Conservation (phyloP, 2,329 filamentous ascomycete species). For the Neurospora sp. region DNA sequence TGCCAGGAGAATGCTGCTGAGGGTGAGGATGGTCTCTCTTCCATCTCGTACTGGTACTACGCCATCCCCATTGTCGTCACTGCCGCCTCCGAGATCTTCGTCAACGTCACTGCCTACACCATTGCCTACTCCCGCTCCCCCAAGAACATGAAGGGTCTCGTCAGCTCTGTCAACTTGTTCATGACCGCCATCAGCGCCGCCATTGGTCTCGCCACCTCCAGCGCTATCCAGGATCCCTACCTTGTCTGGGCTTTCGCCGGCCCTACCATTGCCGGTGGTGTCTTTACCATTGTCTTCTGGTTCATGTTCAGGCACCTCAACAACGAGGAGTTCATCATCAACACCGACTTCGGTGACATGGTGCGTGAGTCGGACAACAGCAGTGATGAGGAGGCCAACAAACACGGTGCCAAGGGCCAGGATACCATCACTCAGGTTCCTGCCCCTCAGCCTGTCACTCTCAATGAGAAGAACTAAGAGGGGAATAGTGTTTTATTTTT, state of each 20-base stretch:
- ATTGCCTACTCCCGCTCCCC: slow-evolving; percentile 40
- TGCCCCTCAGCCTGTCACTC: background rate
- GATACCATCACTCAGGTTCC: background rate
- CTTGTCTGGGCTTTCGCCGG: slow-evolving; percentile 39
- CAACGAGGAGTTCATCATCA: slow-evolving; percentile 32
- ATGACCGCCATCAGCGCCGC: slow-evolving; percentile 33
- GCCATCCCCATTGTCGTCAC: slow-evolving; percentile 38
- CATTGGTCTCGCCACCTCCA: slow-evolving; percentile 32
- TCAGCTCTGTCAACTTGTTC: slow-evolving; percentile 37
- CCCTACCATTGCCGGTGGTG: slow-evolving; percentile 31
- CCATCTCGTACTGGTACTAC: slow-evolving; percentile 44
- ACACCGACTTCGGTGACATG: slow-evolving; percentile 26
- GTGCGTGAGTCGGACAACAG: slow-evolving; percentile 24
- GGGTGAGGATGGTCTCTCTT: slow-evolving; percentile 19
- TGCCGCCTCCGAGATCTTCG: slow-evolving; percentile 40
- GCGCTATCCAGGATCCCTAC: slow-evolving; percentile 35
- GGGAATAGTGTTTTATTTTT: background rate
- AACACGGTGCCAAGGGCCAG: background rate
- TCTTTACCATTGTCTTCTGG: slow-evolving; percentile 33
- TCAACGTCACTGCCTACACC: slow-evolving; percentile 38
- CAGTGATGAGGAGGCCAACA: slow-evolving; percentile 12
- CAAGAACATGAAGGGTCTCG: slow-evolving; percentile 38
- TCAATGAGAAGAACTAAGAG: background rate
- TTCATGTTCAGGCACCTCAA: slow-evolving; percentile 35
- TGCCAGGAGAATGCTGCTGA: slow-evolving; percentile 22